Conservation (phyloP, 805 yeast species). For the Schizosaccharomyces japonicus region DNA sequence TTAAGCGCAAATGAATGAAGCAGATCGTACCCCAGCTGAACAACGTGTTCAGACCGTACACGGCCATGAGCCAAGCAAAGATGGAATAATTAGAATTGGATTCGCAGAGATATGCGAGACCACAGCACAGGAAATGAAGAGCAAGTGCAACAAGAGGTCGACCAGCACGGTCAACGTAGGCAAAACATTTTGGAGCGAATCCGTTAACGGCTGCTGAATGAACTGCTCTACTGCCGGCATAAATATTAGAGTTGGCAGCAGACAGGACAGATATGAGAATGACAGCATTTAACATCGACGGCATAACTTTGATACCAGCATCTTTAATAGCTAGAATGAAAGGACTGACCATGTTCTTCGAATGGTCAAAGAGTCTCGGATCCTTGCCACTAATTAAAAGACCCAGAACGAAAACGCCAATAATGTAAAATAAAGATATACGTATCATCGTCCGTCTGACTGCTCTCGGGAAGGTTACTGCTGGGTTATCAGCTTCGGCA, state of each 20-base stretch:
- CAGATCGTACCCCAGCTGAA: constrained; percentile 63
- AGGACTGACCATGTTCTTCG: constrained; percentile 42
- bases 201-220: too few relatives aligned
- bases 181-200: constrained; percentile 33
- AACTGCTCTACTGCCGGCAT: constrained; percentile 37
- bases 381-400: constrained; percentile 47
- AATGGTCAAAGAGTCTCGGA: constrained; percentile 22
- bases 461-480: constrained; percentile 43
- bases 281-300: constrained; percentile 57
- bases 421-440: constrained; percentile 44
- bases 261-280: constrained; percentile 54
- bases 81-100: constrained; percentile 15
- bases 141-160: constrained; percentile 44
- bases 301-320: constrained; percentile 38
- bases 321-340: constrained; percentile 56
- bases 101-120: neutral
- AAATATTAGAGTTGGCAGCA: constrained; percentile 64
- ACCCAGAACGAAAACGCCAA: constrained; percentile 32
- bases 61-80: constrained; percentile 54
- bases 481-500: constrained; percentile 51
- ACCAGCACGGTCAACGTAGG: constrained; percentile 53
- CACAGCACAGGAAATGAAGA: constrained; percentile 23
- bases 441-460: constrained; percentile 70
- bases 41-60: constrained; percentile 51
- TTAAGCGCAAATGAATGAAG: constrained; percentile 43